phyloP scores from a whole-genome alignment of 805 yeast genomes.

The Spathaspora hagerdaliae region DNA sequence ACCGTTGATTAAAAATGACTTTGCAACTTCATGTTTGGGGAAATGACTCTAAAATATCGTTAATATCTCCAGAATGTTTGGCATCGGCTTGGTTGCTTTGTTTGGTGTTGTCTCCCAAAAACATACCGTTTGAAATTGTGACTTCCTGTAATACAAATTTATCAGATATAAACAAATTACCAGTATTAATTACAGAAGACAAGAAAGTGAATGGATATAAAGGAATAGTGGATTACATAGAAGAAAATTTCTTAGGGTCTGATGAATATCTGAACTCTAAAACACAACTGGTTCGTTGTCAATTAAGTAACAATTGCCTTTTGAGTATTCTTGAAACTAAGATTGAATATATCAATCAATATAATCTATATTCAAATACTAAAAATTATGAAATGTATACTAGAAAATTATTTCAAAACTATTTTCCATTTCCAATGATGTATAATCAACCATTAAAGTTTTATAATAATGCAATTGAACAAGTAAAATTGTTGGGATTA shows the following conservation, averaged over 20 bases:
- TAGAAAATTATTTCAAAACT: conserved; percentile 47
- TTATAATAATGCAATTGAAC: conserved; percentile 33
- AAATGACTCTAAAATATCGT: conserved; percentile 28
- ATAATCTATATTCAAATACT: conserved; percentile 53
- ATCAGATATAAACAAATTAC: conserved; percentile 48
- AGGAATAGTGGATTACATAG: conserved; percentile 10
- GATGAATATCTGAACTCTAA: conserved; percentile 10
- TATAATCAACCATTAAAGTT: conserved; percentile 58
- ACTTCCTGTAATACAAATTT: conserved; percentile 57
- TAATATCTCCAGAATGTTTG: conserved; percentile 49
- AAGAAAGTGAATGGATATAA: conserved; percentile 16
- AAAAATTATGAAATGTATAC: conserved; percentile 59
- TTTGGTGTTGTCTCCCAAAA: conserved; percentile 13
- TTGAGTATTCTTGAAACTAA: conserved; percentile 38
- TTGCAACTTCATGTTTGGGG: conserved; percentile 56
- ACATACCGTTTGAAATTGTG: conserved; percentile 29
- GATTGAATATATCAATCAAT: conserved; percentile 47
- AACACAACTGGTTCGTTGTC: not conserved
- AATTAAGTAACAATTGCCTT: conserved; percentile 43
- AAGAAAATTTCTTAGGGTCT: conserved; percentile 1
- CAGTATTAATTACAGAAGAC: conserved; percentile 26
- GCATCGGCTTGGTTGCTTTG: conserved; percentile 43
- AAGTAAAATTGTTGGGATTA: conserved; percentile 29
- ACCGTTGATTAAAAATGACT: conserved; percentile 4
- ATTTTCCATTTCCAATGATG: conserved; percentile 72